A percentile compares a stretch with the other conserved stretches of the same genome.
Evolutionary conservation across 202 grass and related monocot species (phyloP).

Genomic region (Musa balbisiana): DNA sequence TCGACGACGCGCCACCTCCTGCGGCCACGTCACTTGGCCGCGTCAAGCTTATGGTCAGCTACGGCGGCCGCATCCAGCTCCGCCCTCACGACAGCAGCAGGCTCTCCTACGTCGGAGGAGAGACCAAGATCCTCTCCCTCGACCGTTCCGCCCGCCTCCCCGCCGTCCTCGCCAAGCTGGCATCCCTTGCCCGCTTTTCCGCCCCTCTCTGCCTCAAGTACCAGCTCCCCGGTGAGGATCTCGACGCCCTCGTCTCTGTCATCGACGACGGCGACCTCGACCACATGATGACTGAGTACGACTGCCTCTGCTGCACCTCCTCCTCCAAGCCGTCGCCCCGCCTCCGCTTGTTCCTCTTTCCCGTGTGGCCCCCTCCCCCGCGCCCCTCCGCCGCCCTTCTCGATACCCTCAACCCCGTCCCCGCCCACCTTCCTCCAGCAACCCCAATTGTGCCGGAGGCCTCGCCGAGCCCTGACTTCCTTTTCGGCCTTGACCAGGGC

Average conservation of each 20-base stretch:
- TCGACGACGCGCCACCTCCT: constrained; percentile 5
- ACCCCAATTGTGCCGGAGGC: neutral
- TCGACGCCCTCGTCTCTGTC: constrained; percentile 89
- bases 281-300: constrained; percentile 78
- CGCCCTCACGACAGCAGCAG: constrained; percentile 58
- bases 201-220: constrained; percentile 73
- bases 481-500: constrained; percentile 67
- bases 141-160: constrained; percentile 57
- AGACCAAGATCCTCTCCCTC: constrained; percentile 87
- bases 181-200: constrained; percentile 17
- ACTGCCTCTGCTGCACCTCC: constrained; percentile 52
- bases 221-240: constrained; percentile 95
- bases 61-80: constrained; percentile 90
- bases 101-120: constrained; percentile 84
- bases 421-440: neutral
- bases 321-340: constrained; percentile 30
- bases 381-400: constrained; percentile 39
- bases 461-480: constrained; percentile 45
- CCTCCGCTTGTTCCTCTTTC: constrained; percentile 85
- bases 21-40: constrained; percentile 11
- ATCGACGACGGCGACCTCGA: constrained; percentile 96
- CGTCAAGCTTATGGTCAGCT: constrained; percentile 93
- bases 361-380: constrained; percentile 34
- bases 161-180: constrained; percentile 60
- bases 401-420: constrained; percentile 44